Evolutionary conservation across 2,329 filamentous ascomycete genomes (phyloP).

Genomic region (Arthrinium puccinioides): DNA sequence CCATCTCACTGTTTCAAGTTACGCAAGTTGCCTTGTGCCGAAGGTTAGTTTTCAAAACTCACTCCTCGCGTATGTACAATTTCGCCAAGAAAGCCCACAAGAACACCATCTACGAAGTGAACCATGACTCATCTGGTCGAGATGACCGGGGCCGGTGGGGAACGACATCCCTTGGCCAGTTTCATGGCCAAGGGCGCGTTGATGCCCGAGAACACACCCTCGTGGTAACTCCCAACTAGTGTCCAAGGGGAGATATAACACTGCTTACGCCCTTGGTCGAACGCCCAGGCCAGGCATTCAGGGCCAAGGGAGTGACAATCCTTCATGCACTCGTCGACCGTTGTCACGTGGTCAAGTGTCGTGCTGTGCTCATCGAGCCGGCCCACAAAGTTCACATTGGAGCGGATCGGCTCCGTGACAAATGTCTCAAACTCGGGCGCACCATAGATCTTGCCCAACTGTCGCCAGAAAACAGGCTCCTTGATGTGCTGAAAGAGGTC

Average conservation of each 20-base stretch:
- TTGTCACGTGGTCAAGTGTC: constrained; percentile 27
- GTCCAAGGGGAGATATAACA: constrained; percentile 44
- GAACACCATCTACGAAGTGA: not conserved
- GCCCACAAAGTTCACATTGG: constrained; percentile 43
- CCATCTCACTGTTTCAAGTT: not conserved
- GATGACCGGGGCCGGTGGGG: constrained; percentile 6
- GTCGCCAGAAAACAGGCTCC: constrained; percentile 39
- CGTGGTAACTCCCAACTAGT: constrained; percentile 31
- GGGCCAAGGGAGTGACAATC: constrained; percentile 31
- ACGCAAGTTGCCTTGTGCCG: not conserved
- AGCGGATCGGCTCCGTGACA: constrained; percentile 25
- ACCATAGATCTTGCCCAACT: constrained; percentile 43
- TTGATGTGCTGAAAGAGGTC: constrained; percentile 28
- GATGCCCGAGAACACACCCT: constrained; percentile 29
- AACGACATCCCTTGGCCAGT: constrained; percentile 16
- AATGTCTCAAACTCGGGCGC: constrained; percentile 30
- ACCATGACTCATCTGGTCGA: too few relatives aligned
- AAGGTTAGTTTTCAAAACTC: not conserved
- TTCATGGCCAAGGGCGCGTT: constrained; percentile 23
- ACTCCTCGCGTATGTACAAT: not conserved
- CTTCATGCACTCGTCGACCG: constrained; percentile 33
- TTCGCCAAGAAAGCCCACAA: not conserved
- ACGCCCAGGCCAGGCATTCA: constrained; percentile 45
- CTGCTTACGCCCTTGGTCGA: constrained; percentile 28
- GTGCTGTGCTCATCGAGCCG: constrained; percentile 34